Conservation (phyloP, 768 basidiomycete genomes). For the Termitomyces sp. region DNA sequence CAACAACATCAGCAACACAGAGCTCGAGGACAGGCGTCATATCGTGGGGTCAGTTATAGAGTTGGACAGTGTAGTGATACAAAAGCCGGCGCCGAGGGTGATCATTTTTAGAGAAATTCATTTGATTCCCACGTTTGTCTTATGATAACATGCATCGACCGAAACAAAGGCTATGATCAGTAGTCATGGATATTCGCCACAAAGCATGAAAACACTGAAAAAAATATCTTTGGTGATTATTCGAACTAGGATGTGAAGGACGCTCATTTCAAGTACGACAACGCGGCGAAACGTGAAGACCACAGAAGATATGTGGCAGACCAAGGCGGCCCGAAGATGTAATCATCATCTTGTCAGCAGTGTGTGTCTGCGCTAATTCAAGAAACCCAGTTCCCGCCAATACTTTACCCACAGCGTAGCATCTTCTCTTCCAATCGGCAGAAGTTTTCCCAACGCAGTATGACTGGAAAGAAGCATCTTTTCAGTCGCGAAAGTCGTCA, state of each 20-base stretch:
- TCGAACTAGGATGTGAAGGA: not conserved
- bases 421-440: not conserved
- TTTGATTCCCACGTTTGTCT: not conserved
- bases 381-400: conserved; percentile 1
- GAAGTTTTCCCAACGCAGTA: not conserved
- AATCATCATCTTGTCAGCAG: not conserved
- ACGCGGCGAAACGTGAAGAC: not conserved
- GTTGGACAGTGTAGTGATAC: not conserved
- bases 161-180: not conserved
- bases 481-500: not conserved
- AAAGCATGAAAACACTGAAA: not conserved
- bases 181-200: too few relatives aligned
- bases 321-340: not conserved
- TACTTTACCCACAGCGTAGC: conserved; percentile 1
- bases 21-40: conserved; percentile 8
- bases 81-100: not conserved
- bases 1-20: conserved; percentile 4
- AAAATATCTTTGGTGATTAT: not conserved
- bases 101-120: not conserved
- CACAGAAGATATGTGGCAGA: not conserved
- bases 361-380: not conserved
- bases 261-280: not conserved
- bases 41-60: not conserved
- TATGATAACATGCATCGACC: too few relatives aligned
- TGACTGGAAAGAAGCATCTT: conserved; percentile 7